Evolutionary conservation across 2,329 filamentous ascomycete species (phyloP), one percentile per base, ranked within the genome.

Genomic region (Neurospora sp.): DNA sequence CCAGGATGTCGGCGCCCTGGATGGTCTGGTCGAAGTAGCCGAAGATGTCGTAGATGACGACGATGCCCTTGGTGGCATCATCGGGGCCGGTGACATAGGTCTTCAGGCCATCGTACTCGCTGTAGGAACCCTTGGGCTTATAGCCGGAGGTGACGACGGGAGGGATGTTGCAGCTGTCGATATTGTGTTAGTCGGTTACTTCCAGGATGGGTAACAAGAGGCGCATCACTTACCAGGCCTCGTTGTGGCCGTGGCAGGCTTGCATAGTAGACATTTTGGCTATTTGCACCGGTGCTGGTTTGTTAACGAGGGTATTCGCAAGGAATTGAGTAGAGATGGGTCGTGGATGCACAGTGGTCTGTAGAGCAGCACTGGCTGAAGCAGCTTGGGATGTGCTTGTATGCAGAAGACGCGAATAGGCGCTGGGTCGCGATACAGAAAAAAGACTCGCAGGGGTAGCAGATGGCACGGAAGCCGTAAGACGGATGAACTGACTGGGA

Each of bases 1-100:
- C 83, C 33, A 91, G 81, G 74, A 88, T 91, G 75, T 93, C 90
- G 72, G 89, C 88, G 33, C 90, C 90, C 78, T 92, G 90, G 11
- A 91, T 73, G 2, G 90, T 89, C 80, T 92, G 90, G 33, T 87
- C 85, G 76, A 86, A 91, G 85, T 90, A 89, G 75, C 90, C 89
- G 76, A 91, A 91, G 78, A 91, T 90, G 79, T 92, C 90, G 78
- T 82, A 89, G 77, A 91, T 84, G 72, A 84, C 79, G 70, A 92
- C 79, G 70, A 92, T 83, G 68, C 85, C 90, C 80, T 87, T 89
- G 71, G 79, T 80, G 38, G 84, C 81, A 66, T 81, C 79, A 15
- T 78, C 74, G 19, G 85, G 81, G 66, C 84, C 83, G 11, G 81
- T 83, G 33, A 84, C 80, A 72, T 83, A 86, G 13, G 83, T 85